Percentiles rank a stretch among this genome's conserved stretches.
These are phyloP conservation scores for Galeopsis tetrahit DNA, from an alignment of 257 asterid genomes.

Conservation along the genomic window DNA sequence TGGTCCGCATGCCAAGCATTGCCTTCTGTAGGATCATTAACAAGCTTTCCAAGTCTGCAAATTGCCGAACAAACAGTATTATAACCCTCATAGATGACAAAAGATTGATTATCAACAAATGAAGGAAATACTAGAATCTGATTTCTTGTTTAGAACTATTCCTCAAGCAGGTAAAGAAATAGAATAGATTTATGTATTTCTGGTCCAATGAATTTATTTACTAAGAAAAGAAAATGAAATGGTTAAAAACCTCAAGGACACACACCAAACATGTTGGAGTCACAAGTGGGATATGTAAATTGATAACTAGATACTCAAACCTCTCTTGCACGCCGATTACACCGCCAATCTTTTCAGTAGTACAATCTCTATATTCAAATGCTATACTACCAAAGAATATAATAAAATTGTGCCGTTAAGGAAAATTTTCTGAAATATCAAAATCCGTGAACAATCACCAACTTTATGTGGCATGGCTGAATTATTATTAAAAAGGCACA, in stretches of 20 bases:
- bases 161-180: conserved; percentile 21
- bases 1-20: conserved; percentile 99
- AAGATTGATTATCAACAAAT: conserved; percentile 8
- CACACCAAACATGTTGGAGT: neutral
- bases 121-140: neutral
- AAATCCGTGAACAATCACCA: too few relatives aligned
- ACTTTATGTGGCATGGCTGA: too few relatives aligned
- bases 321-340: conserved; percentile 15
- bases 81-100: conserved; percentile 15
- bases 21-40: conserved; percentile 78
- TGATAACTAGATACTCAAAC: conserved; percentile 1
- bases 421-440: too few relatives aligned
- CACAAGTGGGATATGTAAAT: neutral
- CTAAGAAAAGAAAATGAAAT: neutral
- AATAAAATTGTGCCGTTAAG: too few relatives aligned
- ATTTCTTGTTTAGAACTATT: conserved; percentile 27
- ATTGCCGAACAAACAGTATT: conserved; percentile 30
- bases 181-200: neutral
- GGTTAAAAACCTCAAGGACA: neutral
- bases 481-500: too few relatives aligned
- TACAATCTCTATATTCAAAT: conserved; percentile 7
- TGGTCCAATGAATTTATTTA: neutral
- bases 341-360: neutral
- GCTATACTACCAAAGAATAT: neutral
- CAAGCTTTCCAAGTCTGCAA: conserved; percentile 76